Conservation (phyloP, 2,329 filamentous ascomycete genomes). For the Fusarium brachygibbosum region DNA sequence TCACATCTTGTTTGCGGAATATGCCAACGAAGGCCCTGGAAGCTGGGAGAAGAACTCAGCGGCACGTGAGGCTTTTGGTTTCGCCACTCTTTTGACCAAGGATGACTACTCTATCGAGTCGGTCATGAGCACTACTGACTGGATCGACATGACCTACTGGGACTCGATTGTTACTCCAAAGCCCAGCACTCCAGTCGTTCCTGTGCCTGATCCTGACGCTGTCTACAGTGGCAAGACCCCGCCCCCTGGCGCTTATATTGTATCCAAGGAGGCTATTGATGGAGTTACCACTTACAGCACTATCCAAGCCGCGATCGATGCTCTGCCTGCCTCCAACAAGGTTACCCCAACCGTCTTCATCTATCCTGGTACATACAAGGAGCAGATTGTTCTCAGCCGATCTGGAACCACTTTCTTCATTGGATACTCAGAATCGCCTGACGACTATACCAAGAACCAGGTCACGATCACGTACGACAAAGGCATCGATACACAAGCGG, state of each 20-base stretch:
- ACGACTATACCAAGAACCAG: slow-evolving; percentile 42
- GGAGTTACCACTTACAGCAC: slow-evolving; percentile 24
- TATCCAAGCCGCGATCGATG: slow-evolving; percentile 55
- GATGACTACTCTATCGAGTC: slow-evolving; percentile 34
- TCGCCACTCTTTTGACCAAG: slow-evolving; percentile 38
- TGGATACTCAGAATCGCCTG: slow-evolving; percentile 47
- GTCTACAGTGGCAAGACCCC: slow-evolving; percentile 56
- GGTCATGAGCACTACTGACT: slow-evolving; percentile 45
- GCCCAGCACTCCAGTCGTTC: slow-evolving; percentile 6
- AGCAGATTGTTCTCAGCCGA: slow-evolving; percentile 40
- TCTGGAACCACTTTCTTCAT: slow-evolving; percentile 34
- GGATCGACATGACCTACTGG: slow-evolving; percentile 46
- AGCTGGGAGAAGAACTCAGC: slow-evolving; percentile 45
- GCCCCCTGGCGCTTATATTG: slow-evolving; percentile 45
- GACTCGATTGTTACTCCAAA: slow-evolving; percentile 43
- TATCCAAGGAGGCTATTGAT: slow-evolving; percentile 41
- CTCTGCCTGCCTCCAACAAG: slow-evolving; percentile 51
- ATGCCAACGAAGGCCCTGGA: slow-evolving; percentile 65
- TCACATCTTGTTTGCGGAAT: slow-evolving; percentile 70
- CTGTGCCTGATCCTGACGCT: slow-evolving; percentile 39
- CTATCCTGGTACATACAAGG: slow-evolving; percentile 44
- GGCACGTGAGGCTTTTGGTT: slow-evolving; percentile 36
- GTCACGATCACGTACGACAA: slow-evolving; percentile 43
- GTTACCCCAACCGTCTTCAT: slow-evolving; percentile 49
- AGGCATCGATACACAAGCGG: slow-evolving; percentile 42